Base-by-base conservation (phyloP, 345 rosid species). In the Streptanthus diversifolius region DNA sequence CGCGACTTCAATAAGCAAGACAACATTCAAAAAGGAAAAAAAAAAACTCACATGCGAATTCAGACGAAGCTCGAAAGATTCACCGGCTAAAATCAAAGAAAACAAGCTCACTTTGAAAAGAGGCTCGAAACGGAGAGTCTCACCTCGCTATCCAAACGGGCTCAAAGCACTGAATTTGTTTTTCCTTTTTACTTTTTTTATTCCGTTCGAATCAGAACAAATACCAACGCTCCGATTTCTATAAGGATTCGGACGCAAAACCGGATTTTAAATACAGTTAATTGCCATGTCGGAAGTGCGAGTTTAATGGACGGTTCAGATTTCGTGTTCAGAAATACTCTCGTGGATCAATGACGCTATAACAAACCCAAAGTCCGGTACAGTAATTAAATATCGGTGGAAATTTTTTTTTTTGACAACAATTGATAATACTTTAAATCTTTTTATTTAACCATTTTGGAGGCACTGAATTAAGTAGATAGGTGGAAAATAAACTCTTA, bases 201-300 rank as follows among this genome's bases (percentile, higher is more conserved):
- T 37, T 25, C 19, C 5, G 14, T 55, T 73, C 57, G 77, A 55
- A 73, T 53, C 33, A 65, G 77, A 73, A 72, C 55, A 53, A 41
- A 65, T 43, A 30, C 63, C 63, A 30, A 72, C 55, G 54, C 63
- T 72, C 62, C 70, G 63, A 62, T 44, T 44, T 44, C 10, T 15
- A 17, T 15, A 62, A 40, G 49, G 66, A 61, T 8, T 37, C 92
- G 95, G 95, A 92, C 84, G 80, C 81, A 83, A 86, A 85, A 82
- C 70, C 88, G 86, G 90, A 83, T 76, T 88, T 90, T 66, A 84
- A 84, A 79, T 78, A 81, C 79, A 43, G 86, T 83, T 83, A 76
- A 87, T 39, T 82, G 84, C 85, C 93, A 86, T 82, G 82, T 85
- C 36, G 63, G 66, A 65, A 8, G 0, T 63, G n/a, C 21, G 3